Evolutionary conservation across 1,139 yeast species (phyloP).

Genomic region (Candida glucosophila): DNA sequence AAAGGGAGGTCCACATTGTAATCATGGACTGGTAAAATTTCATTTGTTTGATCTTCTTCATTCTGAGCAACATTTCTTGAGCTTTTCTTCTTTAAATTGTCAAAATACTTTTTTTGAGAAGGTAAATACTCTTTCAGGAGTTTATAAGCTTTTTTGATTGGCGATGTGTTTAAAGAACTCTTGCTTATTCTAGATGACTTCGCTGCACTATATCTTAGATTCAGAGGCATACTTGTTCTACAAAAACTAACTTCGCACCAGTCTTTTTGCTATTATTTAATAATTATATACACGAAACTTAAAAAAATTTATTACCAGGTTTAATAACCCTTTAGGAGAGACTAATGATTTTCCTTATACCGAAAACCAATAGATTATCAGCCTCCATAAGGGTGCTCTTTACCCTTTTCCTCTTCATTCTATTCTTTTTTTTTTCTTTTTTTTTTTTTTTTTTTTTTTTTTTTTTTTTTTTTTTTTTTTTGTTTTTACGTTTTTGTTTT

Average conservation of each 20-base stretch:
- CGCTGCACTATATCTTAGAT: slow-evolving; percentile 34
- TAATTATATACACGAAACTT: slow-evolving; percentile 42
- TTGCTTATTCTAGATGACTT: slow-evolving; percentile 28
- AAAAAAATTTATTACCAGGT: too few relatives aligned
- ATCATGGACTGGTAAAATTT: slow-evolving; percentile 16
- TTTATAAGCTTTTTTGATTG: slow-evolving; percentile 15
- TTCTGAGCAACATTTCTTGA: slow-evolving; percentile 2
- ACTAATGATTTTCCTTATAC: too few relatives aligned
- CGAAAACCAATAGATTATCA: too few relatives aligned
- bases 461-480: too few relatives aligned
- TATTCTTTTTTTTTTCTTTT: too few relatives aligned
- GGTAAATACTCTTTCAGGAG: slow-evolving; percentile 19
- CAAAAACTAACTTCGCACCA: not conserved
- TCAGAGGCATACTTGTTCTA: slow-evolving; percentile 12
- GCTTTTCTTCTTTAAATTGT: slow-evolving; percentile 9
- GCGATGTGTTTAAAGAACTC: slow-evolving; percentile 12
- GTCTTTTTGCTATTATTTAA: slow-evolving; percentile 19
- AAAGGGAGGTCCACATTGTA: slow-evolving; percentile 35
- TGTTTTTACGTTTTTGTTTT: too few relatives aligned
- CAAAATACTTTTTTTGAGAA: slow-evolving; percentile 16
- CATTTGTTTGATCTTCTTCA: slow-evolving; percentile 6
- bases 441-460: too few relatives aligned
- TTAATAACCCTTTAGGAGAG: too few relatives aligned
- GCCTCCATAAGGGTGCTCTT: too few relatives aligned
- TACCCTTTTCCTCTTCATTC: too few relatives aligned